Base-by-base conservation (phyloP, 495 filamentous ascomycete species). In the Geoglossum glabrum region DNA sequence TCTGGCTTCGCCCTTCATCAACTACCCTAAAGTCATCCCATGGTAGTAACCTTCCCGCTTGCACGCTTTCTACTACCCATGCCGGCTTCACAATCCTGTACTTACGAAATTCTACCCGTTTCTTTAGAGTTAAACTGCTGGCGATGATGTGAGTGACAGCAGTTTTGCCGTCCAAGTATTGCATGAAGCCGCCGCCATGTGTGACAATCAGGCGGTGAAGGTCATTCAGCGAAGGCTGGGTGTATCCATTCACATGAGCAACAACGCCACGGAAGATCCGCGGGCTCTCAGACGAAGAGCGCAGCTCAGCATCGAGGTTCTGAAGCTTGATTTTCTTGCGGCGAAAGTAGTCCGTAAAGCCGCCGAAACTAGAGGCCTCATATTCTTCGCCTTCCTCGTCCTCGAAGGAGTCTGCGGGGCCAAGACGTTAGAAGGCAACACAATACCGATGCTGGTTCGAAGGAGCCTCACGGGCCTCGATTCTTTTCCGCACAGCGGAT, bases 41-140 rank as follows among this genome's bases (percentile, higher is more conserved):
- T 1, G 89, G 84, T 51, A 95, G 73, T 46, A 96, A 64, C 55
- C 76, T 82, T 0, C 88, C 87, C 5, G 82, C 85, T 51, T 79
- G 74, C 57, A 97, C 77, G 65, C 88, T 93, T 59, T 97, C 92
- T 10, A 86, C 82, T 1, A 97, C 76, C 92, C 92, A 98, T 54
- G 89, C 84, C n/a, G 92, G 92, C 68, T 90, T 94, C 61, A 95
- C 92, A 26, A 98, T 86, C 30, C 87, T 81, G 64, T 95, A 97
- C 57, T 78, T 79, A 23, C 71, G 73, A 61, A 93, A 95, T 60
- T 96, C 92, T 33, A 86, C 79, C 30, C 79, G 76, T 65, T 98
- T 98, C 73, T 95, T 97, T 0, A 86, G 86, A 1, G 92, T 90
- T 34, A 98, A 74, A 56, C 80, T 82, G 49, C 85, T 87, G 5